Evolutionary conservation across 495 filamentous ascomycete species (phyloP), one percentile per base, ranked within the genome.

Genomic region (Thozetella sp.): DNA sequence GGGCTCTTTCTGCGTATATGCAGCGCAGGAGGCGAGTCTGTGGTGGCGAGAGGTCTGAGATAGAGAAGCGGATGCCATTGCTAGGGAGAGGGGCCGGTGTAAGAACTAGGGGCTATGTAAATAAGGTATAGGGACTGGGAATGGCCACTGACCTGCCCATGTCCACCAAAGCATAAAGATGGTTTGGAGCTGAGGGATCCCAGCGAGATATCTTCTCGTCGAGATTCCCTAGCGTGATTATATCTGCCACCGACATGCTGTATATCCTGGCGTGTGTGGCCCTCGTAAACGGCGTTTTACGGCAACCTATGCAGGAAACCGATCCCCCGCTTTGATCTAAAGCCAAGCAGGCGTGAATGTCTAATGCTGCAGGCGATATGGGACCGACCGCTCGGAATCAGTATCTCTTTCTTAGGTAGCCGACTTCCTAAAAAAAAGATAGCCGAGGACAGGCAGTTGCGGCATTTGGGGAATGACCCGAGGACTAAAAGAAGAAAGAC

Each of bases 11-110:
- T 60, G 86, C 85, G 70, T 91, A 95, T 55, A 96, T 60, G 30
- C 89, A 93, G 19, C 82, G 89, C 25, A 96, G 80, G 26, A 93
- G 83, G 15, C 93, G 88, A 17, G 88, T 77, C 2, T 77, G 85
- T 1, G 88, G 85, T 9, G 87, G 85, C 1, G 88, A 82, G 26
- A 97, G 82, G 56, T 92, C 85, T 10, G 93, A 90, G 59, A 97
- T 92, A 10, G 90, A 94, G 78, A 96, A 96, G 48, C 93, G 93
- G 63, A 97, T 94, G 60, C 93, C 93, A 82, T 97, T 97, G 77
- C 93, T 96, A 62, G 22, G 22, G 25, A 1, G n/a, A 9, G 45
- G 10, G 27, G 20, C 6, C 51, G 20, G 26, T 56, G 51, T 15
- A 50, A 27, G 27, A 37, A 30, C 48, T 9, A 48, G 54, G 43